phyloP scores from a whole-genome alignment of 1,139 yeast species.

The Candida sanyaensis region DNA sequence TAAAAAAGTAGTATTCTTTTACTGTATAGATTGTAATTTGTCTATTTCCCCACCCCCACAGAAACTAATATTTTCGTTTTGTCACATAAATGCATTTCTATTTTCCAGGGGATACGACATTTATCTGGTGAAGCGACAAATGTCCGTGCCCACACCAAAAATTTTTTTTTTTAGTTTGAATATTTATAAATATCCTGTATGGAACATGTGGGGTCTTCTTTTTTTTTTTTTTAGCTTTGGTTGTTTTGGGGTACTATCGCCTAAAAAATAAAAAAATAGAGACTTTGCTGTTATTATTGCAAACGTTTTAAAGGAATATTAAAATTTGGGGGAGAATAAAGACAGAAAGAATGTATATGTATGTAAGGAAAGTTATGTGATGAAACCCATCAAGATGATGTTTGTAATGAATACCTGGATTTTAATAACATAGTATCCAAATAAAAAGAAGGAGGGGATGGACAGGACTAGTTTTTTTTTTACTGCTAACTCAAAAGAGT shows the following conservation, averaged over 20 bases:
- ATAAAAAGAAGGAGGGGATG: no score
- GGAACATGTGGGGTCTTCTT: conserved; percentile 1
- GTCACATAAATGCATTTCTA: background rate
- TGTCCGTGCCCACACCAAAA: background rate
- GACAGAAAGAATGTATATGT: background rate
- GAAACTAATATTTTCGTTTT: background rate
- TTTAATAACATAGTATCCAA: no score
- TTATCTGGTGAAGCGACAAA: background rate
- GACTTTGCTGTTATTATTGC: background rate
- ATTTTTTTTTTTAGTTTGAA: background rate
- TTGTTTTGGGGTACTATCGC: background rate
- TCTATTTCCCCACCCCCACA: background rate
- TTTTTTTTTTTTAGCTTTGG: background rate
- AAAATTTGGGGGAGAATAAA: background rate
- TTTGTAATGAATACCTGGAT: background rate
- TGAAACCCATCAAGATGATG: background rate
- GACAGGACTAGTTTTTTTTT: no score
- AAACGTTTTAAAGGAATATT: background rate
- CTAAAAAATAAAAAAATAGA: no score
- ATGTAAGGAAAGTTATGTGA: background rate
- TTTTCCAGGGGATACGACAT: no score
- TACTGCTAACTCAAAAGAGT: no score
- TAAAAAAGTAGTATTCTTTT: no score
- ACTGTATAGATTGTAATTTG: no score
- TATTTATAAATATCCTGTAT: background rate